Percentiles rank a stretch among this genome's conserved stretches.
Evolutionary conservation across 192 early-diverging fungal genomes (phyloP).

Genomic region (Endogone sp.): DNA sequence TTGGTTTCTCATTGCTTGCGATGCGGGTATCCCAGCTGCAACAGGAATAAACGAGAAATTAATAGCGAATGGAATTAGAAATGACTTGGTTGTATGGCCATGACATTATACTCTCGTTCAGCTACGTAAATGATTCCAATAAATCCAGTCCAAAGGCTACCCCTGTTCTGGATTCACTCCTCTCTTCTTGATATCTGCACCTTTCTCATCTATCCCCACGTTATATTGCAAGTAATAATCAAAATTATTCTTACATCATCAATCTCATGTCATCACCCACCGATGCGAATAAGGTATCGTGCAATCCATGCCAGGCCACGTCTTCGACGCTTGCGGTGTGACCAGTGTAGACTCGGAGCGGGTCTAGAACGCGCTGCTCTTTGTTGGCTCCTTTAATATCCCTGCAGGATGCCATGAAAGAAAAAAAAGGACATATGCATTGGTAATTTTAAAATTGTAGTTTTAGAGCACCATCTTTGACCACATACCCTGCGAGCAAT

Average conservation of each 20-base stretch:
- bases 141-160: too few relatives aligned
- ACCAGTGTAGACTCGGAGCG: slow-evolving; percentile 72
- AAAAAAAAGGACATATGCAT: too few relatives aligned
- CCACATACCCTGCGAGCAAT: not conserved
- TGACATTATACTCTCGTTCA: too few relatives aligned
- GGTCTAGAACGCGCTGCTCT: slow-evolving; percentile 72
- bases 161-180: too few relatives aligned
- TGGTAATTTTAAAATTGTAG: too few relatives aligned
- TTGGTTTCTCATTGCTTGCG: slow-evolving; percentile 54
- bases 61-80: too few relatives aligned
- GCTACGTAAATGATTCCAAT: too few relatives aligned
- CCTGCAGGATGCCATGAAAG: slow-evolving; percentile 29
- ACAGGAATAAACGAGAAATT: too few relatives aligned
- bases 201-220: not conserved
- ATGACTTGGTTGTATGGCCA: not conserved
- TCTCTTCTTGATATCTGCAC: not conserved
- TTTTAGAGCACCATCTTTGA: too few relatives aligned
- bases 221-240: not conserved
- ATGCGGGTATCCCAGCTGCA: slow-evolving; percentile 92
- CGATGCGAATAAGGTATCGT: slow-evolving; percentile 89
- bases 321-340: slow-evolving; percentile 96
- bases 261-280: slow-evolving; percentile 95
- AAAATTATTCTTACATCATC: slow-evolving; percentile 61
- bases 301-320: slow-evolving; percentile 86
- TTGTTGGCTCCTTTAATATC: slow-evolving; percentile 79